Evolutionary conservation across 1,139 yeast species (phyloP).

Genomic region (Suhomyces anneliseae): DNA sequence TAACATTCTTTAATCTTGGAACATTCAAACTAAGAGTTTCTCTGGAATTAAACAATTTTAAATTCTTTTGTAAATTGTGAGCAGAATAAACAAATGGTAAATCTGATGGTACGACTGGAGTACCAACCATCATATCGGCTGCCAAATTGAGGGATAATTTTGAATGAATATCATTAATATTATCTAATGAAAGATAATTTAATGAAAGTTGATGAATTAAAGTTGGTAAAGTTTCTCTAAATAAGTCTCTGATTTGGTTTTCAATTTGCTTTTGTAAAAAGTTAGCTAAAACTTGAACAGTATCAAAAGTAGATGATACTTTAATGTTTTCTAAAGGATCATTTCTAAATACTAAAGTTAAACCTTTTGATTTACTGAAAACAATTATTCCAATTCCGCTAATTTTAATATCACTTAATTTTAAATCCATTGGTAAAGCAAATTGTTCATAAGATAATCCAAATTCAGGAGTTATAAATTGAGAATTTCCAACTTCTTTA

Average conservation of each 20-base stretch:
- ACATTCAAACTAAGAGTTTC: constrained; percentile 73
- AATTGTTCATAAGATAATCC: constrained; percentile 67
- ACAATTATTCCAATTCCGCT: constrained; percentile 85
- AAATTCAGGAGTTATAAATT: constrained; percentile 66
- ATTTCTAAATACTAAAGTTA: constrained; percentile 82
- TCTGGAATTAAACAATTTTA: constrained; percentile 72
- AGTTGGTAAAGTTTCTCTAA: constrained; percentile 82
- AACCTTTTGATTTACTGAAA: constrained; percentile 76
- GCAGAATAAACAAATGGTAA: constrained; percentile 23
- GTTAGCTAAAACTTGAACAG: constrained; percentile 77
- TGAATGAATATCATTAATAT: constrained; percentile 33
- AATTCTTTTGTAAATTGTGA: constrained; percentile 62
- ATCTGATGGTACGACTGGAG: constrained; percentile 10
- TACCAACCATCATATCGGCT: constrained; percentile 1
- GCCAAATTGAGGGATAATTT: constrained; percentile 23
- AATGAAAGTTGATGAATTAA: constrained; percentile 75
- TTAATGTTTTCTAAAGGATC: constrained; percentile 84
- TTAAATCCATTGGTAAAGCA: constrained; percentile 76
- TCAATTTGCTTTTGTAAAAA: constrained; percentile 83
- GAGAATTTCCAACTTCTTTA: constrained; percentile 28
- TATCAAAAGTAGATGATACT: constrained; percentile 83
- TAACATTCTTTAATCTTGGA: constrained; percentile 54
- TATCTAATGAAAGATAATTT: constrained; percentile 59
- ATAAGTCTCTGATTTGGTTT: constrained; percentile 72
- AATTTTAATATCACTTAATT: constrained; percentile 68